Base-by-base conservation (phyloP, 257 asterid genomes). In the Fraxinus quadrangulata region DNA sequence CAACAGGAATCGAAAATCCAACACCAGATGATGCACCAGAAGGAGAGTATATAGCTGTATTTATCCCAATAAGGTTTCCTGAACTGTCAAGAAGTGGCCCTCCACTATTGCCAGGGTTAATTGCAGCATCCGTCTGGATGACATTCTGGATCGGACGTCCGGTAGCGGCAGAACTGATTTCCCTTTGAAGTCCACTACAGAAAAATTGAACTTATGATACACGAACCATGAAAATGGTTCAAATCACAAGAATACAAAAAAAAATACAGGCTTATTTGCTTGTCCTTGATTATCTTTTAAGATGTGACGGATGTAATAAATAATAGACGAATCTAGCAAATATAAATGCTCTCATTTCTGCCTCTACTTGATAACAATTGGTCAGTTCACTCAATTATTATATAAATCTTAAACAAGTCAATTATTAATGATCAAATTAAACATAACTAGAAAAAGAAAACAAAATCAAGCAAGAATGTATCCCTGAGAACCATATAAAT, bases 11-110 rank as follows among this genome's bases (percentile, higher is more conserved):
- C 26, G 99, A 96, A 85, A 96, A 96, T 71, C 99, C 99, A 77
- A 96, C 99, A 68, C 98, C 99, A 82, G 99, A 93, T 31, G 99
- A 96, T 84, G 98, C 98, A 78, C 99, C 99, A 16, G 99, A 96
- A 72, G 99, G 99, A 76, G 99, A 96, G 86, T 95, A 95, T 86
- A 95, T 95, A 80, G 99, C 99, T 56, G 99, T 96, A 83, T 96
- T 96, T 87, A 96, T 93, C 73, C 99, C 99, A 67, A 93, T 93
- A 71, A 96, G 97, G 78, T 77, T 93, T 77, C 99, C 98, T 67
- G 99, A 83, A 87, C 99, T 96, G 77, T 96, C 99, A 34, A 96
- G 94, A 75, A 95, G 97, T 33, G 99, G 99, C 63, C 99, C 99
- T 66, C 98, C 99, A 78, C 99, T 96, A 81, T 96, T 96, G 67